Base-by-base conservation (phyloP, 352 stramenopile genomes). In the Blastocystis sp. region DNA sequence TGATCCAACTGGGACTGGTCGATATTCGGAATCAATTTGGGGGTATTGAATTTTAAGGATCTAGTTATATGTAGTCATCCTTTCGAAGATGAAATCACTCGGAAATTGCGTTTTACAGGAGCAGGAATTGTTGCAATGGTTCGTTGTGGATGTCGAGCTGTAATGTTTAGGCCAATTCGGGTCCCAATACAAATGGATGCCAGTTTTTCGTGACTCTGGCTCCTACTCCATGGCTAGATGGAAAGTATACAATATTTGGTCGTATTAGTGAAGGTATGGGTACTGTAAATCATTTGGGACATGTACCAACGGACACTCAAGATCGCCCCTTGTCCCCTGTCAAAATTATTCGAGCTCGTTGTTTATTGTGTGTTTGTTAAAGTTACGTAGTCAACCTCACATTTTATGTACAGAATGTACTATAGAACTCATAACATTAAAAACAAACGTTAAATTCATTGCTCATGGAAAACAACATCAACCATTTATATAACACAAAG, bases 171-270 rank as follows among this genome's bases (percentile, higher is more conserved):
- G 94, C 94, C 44, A 97, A 97, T 58, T 93, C 94, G 17, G 94
- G 94, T 0, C 93, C 94, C 0, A 95, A 96, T 84, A 97, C 94
- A 57, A 97, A 97, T 80, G 94, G 94, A 73, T 96, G 42, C 0
- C 95, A 98, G 90, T 98, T 98, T 90, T 98, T 98, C 91, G 93
- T 98, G 82, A 97, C 95, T 30, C 90, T 97, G 35, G 95, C 94
- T 19, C 94, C 95, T 27, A 97, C 95, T 35, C 95, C 95, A 15
- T 98, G 94, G 94, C 92, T 98, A 22, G 95, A 98, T 88, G 95
- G 93, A 57, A 98, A 98, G 58, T 95, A 98, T 92, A 97, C 95
- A 5, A 93, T 98, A 3, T 96, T 98, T 91, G 95, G 95, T 15
- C 93, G 94, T 37, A 95, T 98, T 53, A 95, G 92, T 42, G 89